A percentile compares a stretch with the other conserved stretches of the same genome.
Conservation (phyloP, 1,284 basidiomycete species). For the Tilletiaria anomala region DNA sequence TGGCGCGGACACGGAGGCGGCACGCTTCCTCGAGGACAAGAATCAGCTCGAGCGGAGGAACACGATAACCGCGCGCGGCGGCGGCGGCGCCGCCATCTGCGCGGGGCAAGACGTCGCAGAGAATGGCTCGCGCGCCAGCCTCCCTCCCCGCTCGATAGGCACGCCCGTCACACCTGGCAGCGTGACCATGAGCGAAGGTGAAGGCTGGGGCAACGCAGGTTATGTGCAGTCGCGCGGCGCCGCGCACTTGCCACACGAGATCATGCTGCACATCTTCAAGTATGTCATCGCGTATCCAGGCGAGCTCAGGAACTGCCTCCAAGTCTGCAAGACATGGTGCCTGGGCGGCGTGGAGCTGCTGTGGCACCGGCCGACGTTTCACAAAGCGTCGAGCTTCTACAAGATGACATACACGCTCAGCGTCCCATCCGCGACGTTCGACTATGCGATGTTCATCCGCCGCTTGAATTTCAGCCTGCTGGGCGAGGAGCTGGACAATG, state of each 20-base stretch:
- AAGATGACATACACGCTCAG: slow-evolving; percentile 42
- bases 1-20: too few relatives aligned
- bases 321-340: slow-evolving; percentile 85
- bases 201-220: too few relatives aligned
- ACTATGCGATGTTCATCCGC: slow-evolving; percentile 73
- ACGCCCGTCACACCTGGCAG: too few relatives aligned
- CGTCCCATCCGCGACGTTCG: slow-evolving; percentile 53
- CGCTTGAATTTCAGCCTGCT: slow-evolving; percentile 77
- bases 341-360: slow-evolving; percentile 85
- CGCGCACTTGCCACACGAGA: slow-evolving; percentile 61
- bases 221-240: too few relatives aligned
- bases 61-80: too few relatives aligned
- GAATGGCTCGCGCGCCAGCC: too few relatives aligned
- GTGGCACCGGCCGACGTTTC: slow-evolving; percentile 79
- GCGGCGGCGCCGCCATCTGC: too few relatives aligned
- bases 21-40: too few relatives aligned
- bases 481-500: slow-evolving; percentile 49
- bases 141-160: too few relatives aligned
- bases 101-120: too few relatives aligned
- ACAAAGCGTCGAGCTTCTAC: slow-evolving; percentile 55
- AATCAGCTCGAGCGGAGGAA: too few relatives aligned
- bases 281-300: slow-evolving; percentile 62
- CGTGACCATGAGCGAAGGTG: too few relatives aligned
- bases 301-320: slow-evolving; percentile 46
- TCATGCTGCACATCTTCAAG: slow-evolving; percentile 82